These are phyloP conservation scores for Apiospora phragmitis DNA, from an alignment of 2,329 filamentous ascomycete genomes.

Conservation along the genomic window DNA sequence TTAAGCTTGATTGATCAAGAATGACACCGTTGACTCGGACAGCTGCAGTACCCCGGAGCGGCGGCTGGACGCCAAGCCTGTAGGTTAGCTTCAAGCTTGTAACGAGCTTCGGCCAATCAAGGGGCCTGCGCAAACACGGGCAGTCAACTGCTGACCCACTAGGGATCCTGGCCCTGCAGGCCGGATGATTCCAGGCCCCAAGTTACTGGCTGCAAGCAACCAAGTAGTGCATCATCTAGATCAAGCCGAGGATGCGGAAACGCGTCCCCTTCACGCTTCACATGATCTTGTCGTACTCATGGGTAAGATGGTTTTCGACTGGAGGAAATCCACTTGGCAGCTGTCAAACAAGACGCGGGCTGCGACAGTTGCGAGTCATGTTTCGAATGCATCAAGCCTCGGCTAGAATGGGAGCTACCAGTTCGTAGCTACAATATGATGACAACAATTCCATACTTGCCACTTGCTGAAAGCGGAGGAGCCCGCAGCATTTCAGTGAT, in stretches of 20 bases:
- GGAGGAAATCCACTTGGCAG: not conserved
- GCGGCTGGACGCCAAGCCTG: not conserved
- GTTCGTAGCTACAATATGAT: not conserved
- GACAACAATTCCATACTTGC: not conserved
- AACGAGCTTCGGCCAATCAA: not conserved
- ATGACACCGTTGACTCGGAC: conserved; percentile 2
- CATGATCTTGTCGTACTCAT: not conserved
- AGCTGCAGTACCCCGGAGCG: not conserved
- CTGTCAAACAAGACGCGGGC: not conserved
- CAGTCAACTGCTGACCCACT: not conserved
- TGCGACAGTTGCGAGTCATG: not conserved
- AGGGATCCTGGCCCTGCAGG: not conserved
- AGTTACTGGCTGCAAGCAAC: not conserved
- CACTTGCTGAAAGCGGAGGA: not conserved
- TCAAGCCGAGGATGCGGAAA: not conserved
- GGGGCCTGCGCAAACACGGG: not conserved
- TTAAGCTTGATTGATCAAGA: not conserved
- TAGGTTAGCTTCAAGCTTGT: not conserved
- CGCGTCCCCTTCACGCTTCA: too few species aligned
- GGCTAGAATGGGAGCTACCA: not conserved
- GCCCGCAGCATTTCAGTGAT: not conserved
- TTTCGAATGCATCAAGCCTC: not conserved
- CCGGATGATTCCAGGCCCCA: not conserved
- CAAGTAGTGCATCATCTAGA: not conserved
- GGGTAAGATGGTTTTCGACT: not conserved